phyloP scores from a whole-genome alignment of 148 eudicot species.

The Persicaria tinctoria region DNA sequence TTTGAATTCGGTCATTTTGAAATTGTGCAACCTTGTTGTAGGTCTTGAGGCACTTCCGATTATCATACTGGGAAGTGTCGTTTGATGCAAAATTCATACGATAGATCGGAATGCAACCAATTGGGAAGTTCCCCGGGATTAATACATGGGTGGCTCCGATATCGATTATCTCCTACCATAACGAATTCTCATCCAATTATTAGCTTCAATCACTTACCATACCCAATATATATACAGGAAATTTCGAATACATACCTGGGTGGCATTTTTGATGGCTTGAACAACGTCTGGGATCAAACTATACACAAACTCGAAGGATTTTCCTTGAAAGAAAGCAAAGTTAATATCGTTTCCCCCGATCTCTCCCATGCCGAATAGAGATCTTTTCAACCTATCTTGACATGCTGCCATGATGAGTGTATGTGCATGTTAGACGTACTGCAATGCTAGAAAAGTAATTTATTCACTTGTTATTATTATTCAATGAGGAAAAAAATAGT shows the following conservation, averaged over 20 bases:
- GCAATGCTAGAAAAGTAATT: no score
- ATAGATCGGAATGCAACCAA: slow-evolving; percentile 18
- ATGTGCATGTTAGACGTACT: no score
- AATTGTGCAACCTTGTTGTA: slow-evolving; percentile 15
- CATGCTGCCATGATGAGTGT: background rate
- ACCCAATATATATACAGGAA: no score
- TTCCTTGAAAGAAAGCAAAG: slow-evolving; percentile 11
- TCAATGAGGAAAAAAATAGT: no score
- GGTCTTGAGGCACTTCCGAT: slow-evolving; percentile 10
- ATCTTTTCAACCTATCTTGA: background rate
- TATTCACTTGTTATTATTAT: no score
- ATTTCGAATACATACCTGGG: background rate
- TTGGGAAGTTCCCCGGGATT: slow-evolving; percentile 24
- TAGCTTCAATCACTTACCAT: background rate
- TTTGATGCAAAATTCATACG: background rate
- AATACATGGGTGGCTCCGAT: slow-evolving; percentile 14
- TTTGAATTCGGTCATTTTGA: slow-evolving; percentile 17
- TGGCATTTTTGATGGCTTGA: background rate
- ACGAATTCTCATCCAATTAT: no score
- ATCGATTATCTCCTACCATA: slow-evolving; percentile 21
- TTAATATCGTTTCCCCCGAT: slow-evolving; percentile 20
- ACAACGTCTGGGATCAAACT: slow-evolving; percentile 15
- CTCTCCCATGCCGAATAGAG: slow-evolving; percentile 18
- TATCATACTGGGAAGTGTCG: slow-evolving; percentile 9
- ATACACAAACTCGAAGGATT: background rate